Evolutionary conservation across 1,284 basidiomycete genomes (phyloP), one percentile per base, ranked within the genome.

Genomic region (Cutaneotrichosporon mucoides): DNA sequence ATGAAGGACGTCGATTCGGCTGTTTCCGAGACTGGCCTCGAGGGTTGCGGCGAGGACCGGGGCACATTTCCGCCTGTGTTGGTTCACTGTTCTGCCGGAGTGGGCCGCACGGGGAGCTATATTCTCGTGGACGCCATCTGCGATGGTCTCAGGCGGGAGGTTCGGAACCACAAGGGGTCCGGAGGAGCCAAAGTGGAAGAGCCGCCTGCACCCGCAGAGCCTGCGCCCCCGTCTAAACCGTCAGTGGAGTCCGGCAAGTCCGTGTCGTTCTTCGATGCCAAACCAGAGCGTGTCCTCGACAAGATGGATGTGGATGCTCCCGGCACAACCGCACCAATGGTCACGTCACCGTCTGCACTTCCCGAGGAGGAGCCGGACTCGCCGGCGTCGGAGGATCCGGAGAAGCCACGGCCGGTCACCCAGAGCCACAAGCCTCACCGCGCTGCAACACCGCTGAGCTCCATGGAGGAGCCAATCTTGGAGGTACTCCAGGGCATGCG

Each of bases 101-200:
- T 95, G 4, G 92, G 92, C 0, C 83, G 92, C 42, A 96, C 93
- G 0, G 92, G 92, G 33, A 90, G 89, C 43, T 96, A 90, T 75
- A 92, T 96, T 70, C 85, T 89, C 10, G 84, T 94, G 4, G 91
- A 94, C 75, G 88, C 92, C 2, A 82, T 93, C 42, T 79, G 94
- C 45, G 90, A 94, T 70, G 88, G 85, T 0, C 79, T 95, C 2
- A 80, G 84, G 61, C 77, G 83, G 43, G 89, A 92, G 73, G 43
- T 63, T 12, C 59, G 59, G 42, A 40, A 52, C 12, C n/a, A 43
- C 24, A 24, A 24, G 24, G 24, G 24, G 24, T 24, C 24, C 24
- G 24, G 24, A 6, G 13, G 12, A 36, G 34, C 24, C 34, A 11
- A 8, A n/a, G 10, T 16, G 10, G 15, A 15, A 45, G 44, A 33